Evolutionary conservation across 2,329 filamentous ascomycete species (phyloP).

Genomic region (Aspergillus clavatus): DNA sequence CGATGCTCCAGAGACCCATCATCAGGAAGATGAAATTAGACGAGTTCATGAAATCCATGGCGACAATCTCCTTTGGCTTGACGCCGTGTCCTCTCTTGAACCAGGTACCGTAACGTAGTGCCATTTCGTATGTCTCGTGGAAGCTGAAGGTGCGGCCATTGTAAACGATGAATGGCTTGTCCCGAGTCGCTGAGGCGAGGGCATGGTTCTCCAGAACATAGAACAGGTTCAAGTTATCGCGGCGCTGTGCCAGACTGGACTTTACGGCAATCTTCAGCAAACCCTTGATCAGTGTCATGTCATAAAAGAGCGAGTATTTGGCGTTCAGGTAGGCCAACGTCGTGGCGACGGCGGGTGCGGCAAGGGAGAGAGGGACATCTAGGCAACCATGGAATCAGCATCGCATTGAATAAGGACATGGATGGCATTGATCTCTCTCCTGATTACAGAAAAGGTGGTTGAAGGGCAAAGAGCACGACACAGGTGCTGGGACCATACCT

Average conservation of each 20-base stretch:
- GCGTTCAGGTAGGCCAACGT: conserved; percentile 75
- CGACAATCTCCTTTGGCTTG: conserved; percentile 69
- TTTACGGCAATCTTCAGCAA: conserved; percentile 46
- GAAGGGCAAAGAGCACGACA: too few relatives aligned
- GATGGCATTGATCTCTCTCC: neutral
- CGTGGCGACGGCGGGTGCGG: conserved; percentile 60
- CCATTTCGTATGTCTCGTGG: conserved; percentile 65
- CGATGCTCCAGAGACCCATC: conserved; percentile 76
- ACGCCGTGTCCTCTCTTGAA: conserved; percentile 61
- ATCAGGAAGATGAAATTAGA: conserved; percentile 71
- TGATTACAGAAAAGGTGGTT: too few relatives aligned
- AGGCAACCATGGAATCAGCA: conserved; percentile 6
- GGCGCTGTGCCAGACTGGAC: conserved; percentile 47
- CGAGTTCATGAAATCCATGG: conserved; percentile 75
- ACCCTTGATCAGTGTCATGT: conserved; percentile 56
- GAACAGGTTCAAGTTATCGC: conserved; percentile 65
- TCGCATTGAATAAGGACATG: neutral
- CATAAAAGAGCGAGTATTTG: conserved; percentile 61
- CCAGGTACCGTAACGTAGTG: conserved; percentile 71
- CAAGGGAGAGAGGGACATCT: conserved; percentile 38
- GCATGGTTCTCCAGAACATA: conserved; percentile 69
- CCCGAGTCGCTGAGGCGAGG: conserved; percentile 47
- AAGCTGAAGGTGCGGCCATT: conserved; percentile 68
- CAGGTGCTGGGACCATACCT: conserved; percentile 10
- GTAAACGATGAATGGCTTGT: conserved; percentile 60